A percentile compares a stretch with the other conserved stretches of the same genome.
Conservation (phyloP, 495 filamentous ascomycete species). For the Umbilicaria muhlenbergii region DNA sequence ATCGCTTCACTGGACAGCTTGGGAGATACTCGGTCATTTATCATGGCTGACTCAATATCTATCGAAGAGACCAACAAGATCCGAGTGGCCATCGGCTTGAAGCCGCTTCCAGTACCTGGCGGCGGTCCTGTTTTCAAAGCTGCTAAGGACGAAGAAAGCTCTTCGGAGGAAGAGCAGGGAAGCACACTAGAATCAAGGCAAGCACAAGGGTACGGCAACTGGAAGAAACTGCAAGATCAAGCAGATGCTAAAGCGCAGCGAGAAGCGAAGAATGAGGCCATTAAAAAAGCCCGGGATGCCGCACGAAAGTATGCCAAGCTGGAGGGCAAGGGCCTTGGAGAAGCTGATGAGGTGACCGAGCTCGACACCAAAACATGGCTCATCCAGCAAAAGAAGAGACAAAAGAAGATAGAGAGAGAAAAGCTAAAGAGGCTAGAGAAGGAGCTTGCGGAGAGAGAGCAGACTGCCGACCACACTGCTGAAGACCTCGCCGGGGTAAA, state of each 20-base stretch:
- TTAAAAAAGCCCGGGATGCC: slow-evolving; percentile 78
- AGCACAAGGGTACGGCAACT: slow-evolving; percentile 61
- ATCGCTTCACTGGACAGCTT: neutral
- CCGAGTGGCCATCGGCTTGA: slow-evolving; percentile 75
- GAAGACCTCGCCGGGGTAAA: slow-evolving; percentile 78
- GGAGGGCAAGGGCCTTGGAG: slow-evolving; percentile 67
- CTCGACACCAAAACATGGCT: slow-evolving; percentile 77
- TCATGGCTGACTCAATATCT: slow-evolving; percentile 64
- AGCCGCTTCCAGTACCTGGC: slow-evolving; percentile 74
- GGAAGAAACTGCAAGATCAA: slow-evolving; percentile 47
- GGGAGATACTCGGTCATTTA: slow-evolving; percentile 10
- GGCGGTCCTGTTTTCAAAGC: slow-evolving; percentile 47
- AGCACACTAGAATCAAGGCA: slow-evolving; percentile 72
- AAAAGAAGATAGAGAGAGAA: slow-evolving; percentile 68
- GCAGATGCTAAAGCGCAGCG: slow-evolving; percentile 53
- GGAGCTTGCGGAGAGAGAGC: slow-evolving; percentile 54
- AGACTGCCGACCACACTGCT: slow-evolving; percentile 48
- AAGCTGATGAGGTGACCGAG: slow-evolving; percentile 44
- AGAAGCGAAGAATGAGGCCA: slow-evolving; percentile 58
- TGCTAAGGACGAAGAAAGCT: slow-evolving; percentile 27
- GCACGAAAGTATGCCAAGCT: slow-evolving; percentile 59
- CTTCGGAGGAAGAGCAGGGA: slow-evolving; percentile 40
- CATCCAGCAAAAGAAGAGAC: slow-evolving; percentile 69
- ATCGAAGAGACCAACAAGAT: slow-evolving; percentile 94
- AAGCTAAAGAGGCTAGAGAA: slow-evolving; percentile 45